Percentiles rank a stretch among this genome's conserved stretches.
phyloP scores from a whole-genome alignment of 2,329 filamentous ascomycete genomes.

The Trichoderma sp. region DNA sequence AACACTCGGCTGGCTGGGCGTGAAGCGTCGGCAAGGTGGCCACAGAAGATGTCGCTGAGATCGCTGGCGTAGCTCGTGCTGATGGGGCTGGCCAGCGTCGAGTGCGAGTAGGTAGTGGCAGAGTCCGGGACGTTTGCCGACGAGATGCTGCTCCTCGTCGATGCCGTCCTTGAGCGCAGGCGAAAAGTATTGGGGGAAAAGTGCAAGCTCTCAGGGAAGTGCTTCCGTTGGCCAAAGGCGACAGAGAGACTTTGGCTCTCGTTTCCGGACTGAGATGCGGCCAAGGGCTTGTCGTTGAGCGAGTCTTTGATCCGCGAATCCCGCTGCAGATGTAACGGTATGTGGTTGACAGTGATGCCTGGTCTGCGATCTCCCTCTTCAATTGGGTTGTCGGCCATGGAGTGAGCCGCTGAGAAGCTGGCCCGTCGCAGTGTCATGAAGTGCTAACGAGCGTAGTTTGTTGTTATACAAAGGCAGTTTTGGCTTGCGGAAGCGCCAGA shows the following conservation, averaged over 20 bases:
- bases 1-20: constrained; percentile 37
- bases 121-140: constrained; percentile 45
- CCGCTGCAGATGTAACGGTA: constrained; percentile 26
- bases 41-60: constrained; percentile 40
- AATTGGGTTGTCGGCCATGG: constrained; percentile 29
- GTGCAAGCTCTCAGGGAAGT: constrained; percentile 39
- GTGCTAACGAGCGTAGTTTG: neutral
- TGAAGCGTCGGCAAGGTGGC: constrained; percentile 34
- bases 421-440: constrained; percentile 16
- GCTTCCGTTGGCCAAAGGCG: constrained; percentile 30
- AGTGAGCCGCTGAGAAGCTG: constrained; percentile 22
- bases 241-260: constrained; percentile 23
- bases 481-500: constrained; percentile 2
- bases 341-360: constrained; percentile 17
- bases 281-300: constrained; percentile 31
- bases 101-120: constrained; percentile 44
- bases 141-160: constrained; percentile 44
- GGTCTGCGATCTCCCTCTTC: constrained; percentile 26
- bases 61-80: constrained; percentile 43
- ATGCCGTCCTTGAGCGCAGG: constrained; percentile 43
- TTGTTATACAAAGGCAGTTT: neutral
- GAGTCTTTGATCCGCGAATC: constrained; percentile 26
- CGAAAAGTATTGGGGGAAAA: constrained; percentile 36
- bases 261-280: constrained; percentile 28
- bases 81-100: constrained; percentile 42